phyloP scores from a whole-genome alignment of 2,329 filamentous ascomycete genomes.

The Zopfia rhizophila region DNA sequence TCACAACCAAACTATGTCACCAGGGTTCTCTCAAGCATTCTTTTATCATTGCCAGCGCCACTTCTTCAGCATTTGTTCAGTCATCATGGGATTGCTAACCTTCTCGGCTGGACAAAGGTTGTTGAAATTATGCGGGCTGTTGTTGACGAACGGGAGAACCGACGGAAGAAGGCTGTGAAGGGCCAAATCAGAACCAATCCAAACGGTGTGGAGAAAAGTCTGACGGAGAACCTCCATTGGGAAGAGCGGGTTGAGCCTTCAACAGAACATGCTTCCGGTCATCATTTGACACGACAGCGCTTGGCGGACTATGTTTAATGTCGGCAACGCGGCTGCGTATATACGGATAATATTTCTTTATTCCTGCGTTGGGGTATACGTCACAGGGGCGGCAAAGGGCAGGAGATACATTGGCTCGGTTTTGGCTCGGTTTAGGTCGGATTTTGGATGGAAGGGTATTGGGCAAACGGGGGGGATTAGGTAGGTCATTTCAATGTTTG shows the following conservation, averaged over 20 bases:
- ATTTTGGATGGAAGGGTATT: too few relatives aligned
- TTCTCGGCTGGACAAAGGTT: slow-evolving; percentile 52
- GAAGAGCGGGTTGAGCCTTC: slow-evolving; percentile 49
- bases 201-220: slow-evolving; percentile 26
- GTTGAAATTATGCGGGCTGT: slow-evolving; percentile 54
- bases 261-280: slow-evolving; percentile 49
- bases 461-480: too few relatives aligned
- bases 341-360: too few relatives aligned
- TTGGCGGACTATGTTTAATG: slow-evolving; percentile 17
- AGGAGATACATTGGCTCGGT: too few relatives aligned
- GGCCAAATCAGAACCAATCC: slow-evolving; percentile 34
- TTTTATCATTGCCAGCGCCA: slow-evolving; percentile 76
- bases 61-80: slow-evolving; percentile 74
- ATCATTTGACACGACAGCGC: slow-evolving; percentile 38
- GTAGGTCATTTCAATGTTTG: slow-evolving; percentile 30
- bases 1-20: slow-evolving; percentile 52
- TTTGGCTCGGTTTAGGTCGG: too few relatives aligned
- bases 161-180: slow-evolving; percentile 46
- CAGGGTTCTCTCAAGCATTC: slow-evolving; percentile 69
- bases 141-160: slow-evolving; percentile 55
- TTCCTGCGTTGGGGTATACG: too few relatives aligned
- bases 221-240: slow-evolving; percentile 41
- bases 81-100: slow-evolving; percentile 64
- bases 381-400: too few relatives aligned
- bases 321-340: background rate